Evolutionary conservation across 768 basidiomycete genomes (phyloP), one percentile per base, ranked within the genome.

Genomic region (Polyporus arcularius): DNA sequence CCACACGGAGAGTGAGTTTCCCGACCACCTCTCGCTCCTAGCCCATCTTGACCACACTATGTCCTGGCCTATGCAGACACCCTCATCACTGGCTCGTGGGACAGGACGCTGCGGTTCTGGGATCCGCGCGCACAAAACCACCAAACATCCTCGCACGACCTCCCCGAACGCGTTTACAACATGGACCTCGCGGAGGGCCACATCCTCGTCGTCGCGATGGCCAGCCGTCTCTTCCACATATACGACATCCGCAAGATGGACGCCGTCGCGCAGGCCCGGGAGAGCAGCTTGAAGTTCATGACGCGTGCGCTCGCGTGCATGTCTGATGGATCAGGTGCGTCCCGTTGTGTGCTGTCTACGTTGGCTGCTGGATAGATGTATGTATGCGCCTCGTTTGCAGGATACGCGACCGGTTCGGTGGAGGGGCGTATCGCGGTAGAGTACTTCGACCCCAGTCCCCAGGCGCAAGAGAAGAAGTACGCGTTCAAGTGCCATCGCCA

Each of bases 401-500:
- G 96, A 11, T 99, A 93, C 73, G 95, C 95, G 11, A 93, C 89
- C 0, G 92, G 90, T 0, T 95, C 93, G 0, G 94, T 96, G 14
- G 97, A 99, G 69, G 97, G 97, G 1, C 84, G 97, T 26, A 97
- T 98, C 59, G 94, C 96, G 0, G 95, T 98, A 32, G 97, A 99
- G 73, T 99, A 96, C 73, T 96, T 97, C 66, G 93, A 98, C 64
- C 86, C 92, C 2, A 84, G 84, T 4, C 81, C 87, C 0, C 84
- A 85, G 28, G 80, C 82, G 0, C 96, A 98, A 73, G 87, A 89
- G n/a, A 81, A 84, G 66, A 88, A 95, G 76, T 97, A 96, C 73
- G 97, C 97, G 2, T 99, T 98, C 84, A 95, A 97, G 72, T 97
- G 96, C 64, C 96, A 99, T 70, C 83, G 96, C 4, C 90, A 94